Evolutionary conservation across 106 monocot genomes (phyloP), one percentile per base, ranked within the genome.

Genomic region (Iris macrosiphon): DNA sequence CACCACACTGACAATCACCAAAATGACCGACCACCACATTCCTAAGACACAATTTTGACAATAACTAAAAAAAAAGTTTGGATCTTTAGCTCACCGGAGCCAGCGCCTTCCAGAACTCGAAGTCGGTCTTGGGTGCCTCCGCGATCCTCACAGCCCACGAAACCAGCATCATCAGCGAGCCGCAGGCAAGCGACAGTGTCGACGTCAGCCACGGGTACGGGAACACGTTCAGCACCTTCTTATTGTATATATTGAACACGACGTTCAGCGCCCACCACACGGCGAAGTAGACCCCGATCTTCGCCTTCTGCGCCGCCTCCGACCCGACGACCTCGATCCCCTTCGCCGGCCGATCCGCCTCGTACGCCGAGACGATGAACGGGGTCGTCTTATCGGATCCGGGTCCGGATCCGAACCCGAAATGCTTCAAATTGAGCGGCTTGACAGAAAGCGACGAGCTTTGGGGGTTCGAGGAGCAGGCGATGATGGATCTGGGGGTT

Each of bases 261-360:
- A 96, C 95, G 49, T 96, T 96, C 42, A 96, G 60, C 20, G 95
- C 82, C 95, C 95, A 96, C 95, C 95, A 96, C 10, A 77, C 86
- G 45, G 82, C 95, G 31, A 96, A 96, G 56, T 96, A 96, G 28
- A 86, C 57, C 50, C 82, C 85, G 62, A 96, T 96, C 69, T 89
- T 96, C 15, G 70, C 54, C 68, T 66, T 85, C 74, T 80, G 70
- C 14, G 82, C 85, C 27, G 68, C 64, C 4, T 12, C 72, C 6
- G 57, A 57, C n/a, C 61, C 52, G 33, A 60, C 18, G n/a, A n/a
- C n/a, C n/a, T n/a, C n/a, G 33, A 45, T 67, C 15, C 41, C 41
- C 11, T 41, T 38, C 11, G 24, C 35, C 69, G 62, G 31, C 18
- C 61, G 48, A 1, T 75, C 70, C 0, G 74, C 74, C 70, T 71